Evolutionary conservation across 2,329 filamentous ascomycete species (phyloP).

Genomic region (Neopestalotiopsis rosae): DNA sequence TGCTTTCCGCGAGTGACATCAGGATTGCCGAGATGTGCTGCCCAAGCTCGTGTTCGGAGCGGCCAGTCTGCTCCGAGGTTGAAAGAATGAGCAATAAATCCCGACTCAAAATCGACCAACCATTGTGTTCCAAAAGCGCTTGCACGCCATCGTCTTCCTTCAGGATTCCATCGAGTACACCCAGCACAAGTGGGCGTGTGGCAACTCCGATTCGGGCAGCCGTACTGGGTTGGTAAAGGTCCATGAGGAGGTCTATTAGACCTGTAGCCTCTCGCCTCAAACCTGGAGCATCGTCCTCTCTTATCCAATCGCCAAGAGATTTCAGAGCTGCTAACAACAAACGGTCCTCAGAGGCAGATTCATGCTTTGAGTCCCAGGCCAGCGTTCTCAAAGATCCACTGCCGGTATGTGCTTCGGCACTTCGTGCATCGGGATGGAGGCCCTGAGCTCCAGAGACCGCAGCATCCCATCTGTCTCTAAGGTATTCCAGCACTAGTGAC

Average conservation of each 20-base stretch:
- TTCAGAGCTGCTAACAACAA: constrained; percentile 64
- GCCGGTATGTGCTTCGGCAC: constrained; percentile 46
- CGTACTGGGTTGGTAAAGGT: constrained; percentile 57
- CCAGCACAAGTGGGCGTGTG: constrained; percentile 57
- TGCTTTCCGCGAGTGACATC: constrained; percentile 55
- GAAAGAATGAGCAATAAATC: constrained; percentile 55
- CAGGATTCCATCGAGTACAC: constrained; percentile 65
- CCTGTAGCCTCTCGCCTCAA: constrained; percentile 62
- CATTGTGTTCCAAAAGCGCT: constrained; percentile 54
- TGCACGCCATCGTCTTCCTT: constrained; percentile 52
- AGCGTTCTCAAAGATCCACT: constrained; percentile 54
- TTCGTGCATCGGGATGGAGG: constrained; percentile 62
- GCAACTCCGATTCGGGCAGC: constrained; percentile 1
- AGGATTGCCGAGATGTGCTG: constrained; percentile 62
- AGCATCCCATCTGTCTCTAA: constrained; percentile 74
- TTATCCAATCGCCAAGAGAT: constrained; percentile 68
- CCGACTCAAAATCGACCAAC: constrained; percentile 57
- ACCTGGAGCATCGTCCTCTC: constrained; percentile 68
- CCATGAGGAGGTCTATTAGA: constrained; percentile 67
- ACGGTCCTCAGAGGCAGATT: constrained; percentile 57
- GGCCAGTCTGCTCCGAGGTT: constrained; percentile 32
- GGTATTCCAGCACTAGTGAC: constrained; percentile 66
- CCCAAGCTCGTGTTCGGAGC: constrained; percentile 44
- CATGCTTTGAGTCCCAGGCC: constrained; percentile 62
- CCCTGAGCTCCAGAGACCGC: constrained; percentile 66